Base-by-base conservation (phyloP, 2,329 filamentous ascomycete species). In the Trichoderma sp. region DNA sequence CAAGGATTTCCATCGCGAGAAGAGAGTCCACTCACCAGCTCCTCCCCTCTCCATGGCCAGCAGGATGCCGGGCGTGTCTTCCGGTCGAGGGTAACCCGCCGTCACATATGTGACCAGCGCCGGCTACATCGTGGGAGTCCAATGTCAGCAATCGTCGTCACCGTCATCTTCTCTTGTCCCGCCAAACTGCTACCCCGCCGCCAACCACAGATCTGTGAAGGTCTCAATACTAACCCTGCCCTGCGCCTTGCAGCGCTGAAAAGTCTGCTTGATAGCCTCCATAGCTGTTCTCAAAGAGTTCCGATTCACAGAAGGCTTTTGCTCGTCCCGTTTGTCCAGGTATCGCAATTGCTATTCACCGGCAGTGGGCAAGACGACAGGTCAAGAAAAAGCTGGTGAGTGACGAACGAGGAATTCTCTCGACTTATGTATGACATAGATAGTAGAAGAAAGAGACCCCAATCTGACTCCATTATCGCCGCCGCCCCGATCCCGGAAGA, bases 51-150 rank as follows among this genome's bases (percentile, higher is more conserved):
- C 91, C 86, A 99, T 90, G 48, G 87, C 91, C 69, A 99, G 81
- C 73, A 98, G 82, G 69, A 97, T 89, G 75, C 92, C 88, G 57
- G 92, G 88, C 1, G 93, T 96, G 73, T 91, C 88, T 72, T 90
- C 86, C n/a, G 89, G 83, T 43, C 86, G 91, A 17, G 95, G 95
- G 76, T 89, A 99, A 64, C 95, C 95, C 66, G 94, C 93, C 28
- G 95, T 99, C 75, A 97, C 92, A 83, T 99, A 99, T 30, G 93
- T 93, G 69, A 99, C 92, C 68, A 99, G 85, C 58, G 95, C 94
- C 70, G 91, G 82, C 85, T 95, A 76, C 69, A 73, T 4, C 30
- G 30, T 34, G 34, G 50, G 39, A 39, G 5, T 14, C 34, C 41
- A 74, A 68, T 73, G 71, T 65, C 44, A 65, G 64, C 30, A 43